A percentile compares a stretch with the other conserved stretches of the same genome.
phyloP scores from a whole-genome alignment of 768 basidiomycete species.

The Exidia glandulosa region DNA sequence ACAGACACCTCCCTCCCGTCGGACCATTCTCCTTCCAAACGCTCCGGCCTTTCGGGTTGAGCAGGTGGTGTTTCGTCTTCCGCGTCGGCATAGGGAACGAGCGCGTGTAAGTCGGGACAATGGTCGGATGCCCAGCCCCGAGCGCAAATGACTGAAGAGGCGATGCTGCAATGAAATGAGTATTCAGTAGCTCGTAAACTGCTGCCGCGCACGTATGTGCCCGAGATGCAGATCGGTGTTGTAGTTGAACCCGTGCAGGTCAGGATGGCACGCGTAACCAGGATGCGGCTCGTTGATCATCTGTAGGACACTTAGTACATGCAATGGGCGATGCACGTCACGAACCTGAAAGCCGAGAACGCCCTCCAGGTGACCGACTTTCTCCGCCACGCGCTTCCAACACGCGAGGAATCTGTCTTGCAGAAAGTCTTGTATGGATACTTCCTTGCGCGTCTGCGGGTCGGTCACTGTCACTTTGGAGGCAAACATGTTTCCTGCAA shows the following conservation, averaged over 20 bases:
- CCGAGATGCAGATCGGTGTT: slow-evolving; percentile 88
- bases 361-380: slow-evolving; percentile 61
- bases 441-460: slow-evolving; percentile 30
- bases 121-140: slow-evolving; percentile 78
- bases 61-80: slow-evolving; percentile 40
- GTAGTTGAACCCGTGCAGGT: slow-evolving; percentile 81
- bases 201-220: slow-evolving; percentile 65
- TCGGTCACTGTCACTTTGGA: slow-evolving; percentile 54
- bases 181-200: slow-evolving; percentile 26
- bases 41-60: slow-evolving; percentile 49
- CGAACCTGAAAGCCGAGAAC: slow-evolving; percentile 84
- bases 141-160: slow-evolving; percentile 84
- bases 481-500: slow-evolving; percentile 82
- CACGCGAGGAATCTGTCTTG: slow-evolving; percentile 74
- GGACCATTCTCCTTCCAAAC: slow-evolving; percentile 72
- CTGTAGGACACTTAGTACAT: slow-evolving; percentile 25
- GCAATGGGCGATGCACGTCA: not conserved
- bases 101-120: slow-evolving; percentile 68
- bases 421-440: slow-evolving; percentile 70
- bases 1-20: slow-evolving; percentile 52
- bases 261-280: slow-evolving; percentile 77
- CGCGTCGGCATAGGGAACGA: slow-evolving; percentile 86
- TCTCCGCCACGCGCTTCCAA: slow-evolving; percentile 55
- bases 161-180: slow-evolving; percentile 40
- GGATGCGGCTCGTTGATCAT: slow-evolving; percentile 92